Evolutionary conservation across 352 stramenopile genomes (phyloP), one percentile per base, ranked within the genome.

Genomic region (Blastocystis hominis): DNA sequence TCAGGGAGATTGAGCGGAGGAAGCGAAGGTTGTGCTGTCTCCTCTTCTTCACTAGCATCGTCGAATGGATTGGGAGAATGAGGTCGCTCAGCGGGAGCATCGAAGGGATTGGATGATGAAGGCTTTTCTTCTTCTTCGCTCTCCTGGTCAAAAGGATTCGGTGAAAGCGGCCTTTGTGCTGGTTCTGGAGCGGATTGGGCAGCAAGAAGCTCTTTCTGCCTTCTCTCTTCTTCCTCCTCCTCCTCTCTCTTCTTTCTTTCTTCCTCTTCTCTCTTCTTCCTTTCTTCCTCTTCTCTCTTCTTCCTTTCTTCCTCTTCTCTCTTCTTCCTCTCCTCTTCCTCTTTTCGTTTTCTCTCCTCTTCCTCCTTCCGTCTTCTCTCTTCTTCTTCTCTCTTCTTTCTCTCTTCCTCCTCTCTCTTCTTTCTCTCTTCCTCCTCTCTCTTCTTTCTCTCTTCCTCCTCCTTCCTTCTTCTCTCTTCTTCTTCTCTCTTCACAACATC

Each of bases 401-500:
- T 75, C 46, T 76, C 46, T 50, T 76, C 68, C n/a, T 87, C 77
- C 15, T 87, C 77, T 59, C 54, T 75, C 34, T 34, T 79, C 63
- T 87, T 87, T 2, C 77, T 40, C 0, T 87, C 77, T 34, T 76
- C 77, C 40, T 79, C 77, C 77, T 76, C 77, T 59, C 3, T 53
- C 46, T 30, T 76, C 50, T 56, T 76, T 53, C 77, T 63, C 30
- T 76, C 63, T 40, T 79, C 63, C 34, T 79, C 68, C 24, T 79
- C 62, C 36, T 63, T 87, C 36, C 77, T 87, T 56, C 63, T 79
- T n/a, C 56, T 87, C 15, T 87, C 68, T 15, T 77, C 77, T 54
- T 87, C 77, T 38, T 87, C 63, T 87, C 77, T 87, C 40, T 47
- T 87, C 63, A 79, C 77, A 59, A 79, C 63, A 87, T 87, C 63